Evolutionary conservation across 306 rosid species (phyloP).

Genomic region (Glycyrrhiza uralensis): DNA sequence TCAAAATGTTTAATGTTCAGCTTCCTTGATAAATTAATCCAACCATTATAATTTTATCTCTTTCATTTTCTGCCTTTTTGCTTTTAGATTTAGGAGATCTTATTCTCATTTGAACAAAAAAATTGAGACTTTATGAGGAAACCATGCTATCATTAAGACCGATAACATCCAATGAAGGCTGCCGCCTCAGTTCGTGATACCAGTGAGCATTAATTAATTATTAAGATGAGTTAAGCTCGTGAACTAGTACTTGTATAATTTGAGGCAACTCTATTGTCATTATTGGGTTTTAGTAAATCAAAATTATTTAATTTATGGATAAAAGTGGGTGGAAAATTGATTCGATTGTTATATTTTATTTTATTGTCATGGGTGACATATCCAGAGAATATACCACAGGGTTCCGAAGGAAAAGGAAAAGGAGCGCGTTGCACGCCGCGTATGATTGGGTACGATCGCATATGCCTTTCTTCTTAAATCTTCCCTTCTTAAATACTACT

Average conservation of each 20-base stretch:
- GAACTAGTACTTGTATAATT: too few species aligned
- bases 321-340: constrained; percentile 7
- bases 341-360: background rate
- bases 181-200: background rate
- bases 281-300: background rate
- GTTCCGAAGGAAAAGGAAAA: background rate
- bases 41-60: background rate
- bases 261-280: background rate
- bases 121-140: background rate
- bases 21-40: background rate
- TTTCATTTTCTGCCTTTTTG: constrained; percentile 15
- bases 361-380: constrained; percentile 9
- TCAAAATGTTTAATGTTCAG: background rate
- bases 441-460: background rate
- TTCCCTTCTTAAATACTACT: background rate
- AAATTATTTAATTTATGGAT: background rate
- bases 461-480: too few species aligned
- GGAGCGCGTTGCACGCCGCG: constrained; percentile 24
- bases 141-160: background rate
- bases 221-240: background rate
- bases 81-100: constrained; percentile 9
- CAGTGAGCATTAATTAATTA: background rate
- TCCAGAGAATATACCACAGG: constrained; percentile 32
- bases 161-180: background rate
- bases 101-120: background rate